Percentiles rank a stretch among this genome's conserved stretches.
These are phyloP conservation scores for Hordeum vulgare DNA, from an alignment of 176 grass and related monocot species.

Conservation along the genomic window DNA sequence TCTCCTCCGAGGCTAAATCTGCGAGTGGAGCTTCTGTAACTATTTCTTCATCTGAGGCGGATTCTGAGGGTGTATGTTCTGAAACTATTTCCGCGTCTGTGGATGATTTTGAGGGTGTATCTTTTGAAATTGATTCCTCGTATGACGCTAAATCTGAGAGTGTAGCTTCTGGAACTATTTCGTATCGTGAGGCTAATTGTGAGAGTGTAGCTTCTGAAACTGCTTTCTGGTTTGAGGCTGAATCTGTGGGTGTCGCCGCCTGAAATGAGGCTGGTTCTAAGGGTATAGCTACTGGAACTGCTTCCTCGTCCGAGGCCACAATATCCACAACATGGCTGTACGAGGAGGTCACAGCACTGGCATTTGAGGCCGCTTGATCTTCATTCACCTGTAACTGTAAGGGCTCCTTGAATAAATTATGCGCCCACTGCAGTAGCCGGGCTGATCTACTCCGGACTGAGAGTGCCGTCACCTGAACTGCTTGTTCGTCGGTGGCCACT, in stretches of 20 bases:
- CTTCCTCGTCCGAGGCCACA: background rate
- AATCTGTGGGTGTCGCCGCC: background rate
- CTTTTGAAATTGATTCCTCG: too few species aligned
- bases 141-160: background rate
- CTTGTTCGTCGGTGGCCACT: background rate
- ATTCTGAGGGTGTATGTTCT: too few species aligned
- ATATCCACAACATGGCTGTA: background rate
- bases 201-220: background rate
- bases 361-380: too few species aligned
- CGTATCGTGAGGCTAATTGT: background rate
- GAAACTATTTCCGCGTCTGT: too few species aligned
- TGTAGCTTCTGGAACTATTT: background rate
- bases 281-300: background rate
- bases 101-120: too few species aligned
- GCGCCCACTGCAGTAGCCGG: too few species aligned
- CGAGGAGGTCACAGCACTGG: background rate
- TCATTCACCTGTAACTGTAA: too few species aligned
- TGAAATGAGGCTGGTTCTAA: background rate
- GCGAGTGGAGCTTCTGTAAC: too few species aligned
- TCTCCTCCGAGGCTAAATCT: background rate
- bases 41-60: background rate
- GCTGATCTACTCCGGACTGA: too few species aligned
- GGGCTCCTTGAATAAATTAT: too few species aligned
- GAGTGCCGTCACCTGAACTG: too few species aligned
- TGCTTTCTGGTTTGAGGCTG: background rate